Evolutionary conservation across 1,284 basidiomycete genomes (phyloP).

Genomic region (Sporisorium sorghi): DNA sequence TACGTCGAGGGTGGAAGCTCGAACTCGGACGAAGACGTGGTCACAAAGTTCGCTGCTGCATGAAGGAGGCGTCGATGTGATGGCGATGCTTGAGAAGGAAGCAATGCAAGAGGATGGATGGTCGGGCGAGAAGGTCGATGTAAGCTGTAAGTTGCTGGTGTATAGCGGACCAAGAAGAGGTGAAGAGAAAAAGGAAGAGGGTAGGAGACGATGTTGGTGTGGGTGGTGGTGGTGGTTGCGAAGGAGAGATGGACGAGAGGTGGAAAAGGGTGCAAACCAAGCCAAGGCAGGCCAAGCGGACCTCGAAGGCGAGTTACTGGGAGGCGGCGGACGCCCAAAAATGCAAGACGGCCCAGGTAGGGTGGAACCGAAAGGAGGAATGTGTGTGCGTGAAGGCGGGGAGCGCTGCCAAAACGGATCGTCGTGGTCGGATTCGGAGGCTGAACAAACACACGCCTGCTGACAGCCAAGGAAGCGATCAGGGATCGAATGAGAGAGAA

Average conservation of each 20-base stretch:
- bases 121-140: background rate
- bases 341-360: conserved; percentile 21
- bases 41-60: conserved; percentile 43
- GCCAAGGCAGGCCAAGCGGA: conserved; percentile 1
- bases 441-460: conserved; percentile 37
- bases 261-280: conserved; percentile 4
- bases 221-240: background rate
- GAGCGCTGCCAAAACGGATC: conserved; percentile 24
- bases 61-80: conserved; percentile 9
- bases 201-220: background rate
- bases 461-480: conserved; percentile 12
- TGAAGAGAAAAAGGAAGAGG: background rate
- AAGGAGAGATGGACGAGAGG: conserved; percentile 1
- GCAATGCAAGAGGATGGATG: background rate
- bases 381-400: conserved; percentile 18
- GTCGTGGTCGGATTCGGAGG: conserved; percentile 22
- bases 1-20: conserved; percentile 9
- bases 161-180: background rate
- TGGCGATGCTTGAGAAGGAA: background rate
- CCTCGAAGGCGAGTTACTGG: background rate
- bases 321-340: no score
- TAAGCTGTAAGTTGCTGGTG: background rate
- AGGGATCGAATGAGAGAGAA: conserved; percentile 7
- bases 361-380: conserved; percentile 38
- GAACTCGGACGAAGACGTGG: conserved; percentile 25